These are phyloP conservation scores for Pseudomonodictys pantanalensis DNA, from an alignment of 495 filamentous ascomycete genomes.

Conservation along the genomic window DNA sequence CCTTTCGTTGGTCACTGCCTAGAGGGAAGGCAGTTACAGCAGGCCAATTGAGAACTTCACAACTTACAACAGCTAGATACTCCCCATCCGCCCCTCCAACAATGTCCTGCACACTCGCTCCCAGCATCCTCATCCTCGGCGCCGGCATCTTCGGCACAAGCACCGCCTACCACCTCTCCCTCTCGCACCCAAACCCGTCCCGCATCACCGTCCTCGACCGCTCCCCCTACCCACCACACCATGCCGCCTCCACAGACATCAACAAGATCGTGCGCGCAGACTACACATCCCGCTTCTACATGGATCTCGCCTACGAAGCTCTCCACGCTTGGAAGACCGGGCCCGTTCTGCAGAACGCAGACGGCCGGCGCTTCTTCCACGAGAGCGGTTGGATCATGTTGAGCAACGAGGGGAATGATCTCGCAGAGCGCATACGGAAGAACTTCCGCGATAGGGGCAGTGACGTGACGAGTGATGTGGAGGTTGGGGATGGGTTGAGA, in stretches of 20 bases:
- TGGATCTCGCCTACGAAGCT: conserved; percentile 36
- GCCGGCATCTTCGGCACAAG: conserved; percentile 48
- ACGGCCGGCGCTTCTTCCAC: conserved; percentile 36
- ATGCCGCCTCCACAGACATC: conserved; percentile 36
- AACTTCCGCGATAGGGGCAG: conserved; percentile 37
- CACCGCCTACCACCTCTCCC: conserved; percentile 47
- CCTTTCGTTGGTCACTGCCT: too few species aligned
- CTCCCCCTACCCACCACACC: conserved; percentile 23
- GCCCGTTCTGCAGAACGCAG: conserved; percentile 28
- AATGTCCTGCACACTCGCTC: too few species aligned
- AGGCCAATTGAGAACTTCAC: too few species aligned
- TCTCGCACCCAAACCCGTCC: conserved; percentile 28
- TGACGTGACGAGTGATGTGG: conserved; percentile 33
- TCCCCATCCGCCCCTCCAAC: too few species aligned
- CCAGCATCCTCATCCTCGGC: conserved; percentile 42
- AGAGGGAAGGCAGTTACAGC: too few species aligned
- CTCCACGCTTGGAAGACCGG: conserved; percentile 33
- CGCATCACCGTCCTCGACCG: conserved; percentile 39
- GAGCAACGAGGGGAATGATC: conserved; percentile 37
- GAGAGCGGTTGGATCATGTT: conserved; percentile 44
- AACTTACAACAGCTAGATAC: too few species aligned
- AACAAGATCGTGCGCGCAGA: conserved; percentile 41
- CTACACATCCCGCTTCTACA: conserved; percentile 35
- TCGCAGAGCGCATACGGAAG: conserved; percentile 36
- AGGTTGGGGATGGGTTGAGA: conserved; percentile 32